A percentile compares a stretch with the other conserved stretches of the same genome.
Conservation (phyloP, 192 early-diverging fungal species). For the Paraglomus brasilianum region DNA sequence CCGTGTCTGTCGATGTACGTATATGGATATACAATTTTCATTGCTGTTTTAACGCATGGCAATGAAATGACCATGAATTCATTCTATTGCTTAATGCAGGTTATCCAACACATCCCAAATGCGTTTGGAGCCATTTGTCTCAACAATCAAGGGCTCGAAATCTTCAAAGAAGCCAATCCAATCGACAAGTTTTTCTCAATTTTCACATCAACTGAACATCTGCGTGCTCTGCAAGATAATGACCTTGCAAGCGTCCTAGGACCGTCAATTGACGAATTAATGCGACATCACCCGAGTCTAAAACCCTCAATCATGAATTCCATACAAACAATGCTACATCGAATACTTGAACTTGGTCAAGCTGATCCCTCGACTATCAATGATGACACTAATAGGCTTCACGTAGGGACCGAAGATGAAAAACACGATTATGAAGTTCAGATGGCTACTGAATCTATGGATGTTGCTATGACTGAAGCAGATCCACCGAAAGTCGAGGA, state of each 20-base stretch:
- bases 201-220: conserved; percentile 75
- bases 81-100: conserved; percentile 40
- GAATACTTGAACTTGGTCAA: conserved; percentile 62
- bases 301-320: conserved; percentile 71
- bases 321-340: conserved; percentile 67
- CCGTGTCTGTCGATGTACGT: conserved; percentile 77
- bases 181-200: conserved; percentile 70
- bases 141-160: conserved; percentile 83
- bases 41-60: no score
- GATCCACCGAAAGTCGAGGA: conserved; percentile 45
- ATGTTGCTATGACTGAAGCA: conserved; percentile 31
- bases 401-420: conserved; percentile 53
- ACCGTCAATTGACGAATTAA: conserved; percentile 88
- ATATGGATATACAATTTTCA: conserved; percentile 21
- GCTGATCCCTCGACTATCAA: conserved; percentile 34
- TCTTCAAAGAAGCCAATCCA: conserved; percentile 70
- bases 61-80: not conserved
- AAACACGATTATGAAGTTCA: conserved; percentile 19
- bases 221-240: conserved; percentile 74
- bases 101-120: conserved; percentile 76
- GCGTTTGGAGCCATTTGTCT: conserved; percentile 96
- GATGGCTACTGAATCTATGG: conserved; percentile 32
- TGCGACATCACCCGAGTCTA: conserved; percentile 90
- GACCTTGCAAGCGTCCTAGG: conserved; percentile 86
- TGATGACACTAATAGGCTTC: conserved; percentile 47